Evolutionary conservation across 441 rosid genomes (phyloP), one percentile per base, ranked within the genome.

Genomic region (Hura crepitans): DNA sequence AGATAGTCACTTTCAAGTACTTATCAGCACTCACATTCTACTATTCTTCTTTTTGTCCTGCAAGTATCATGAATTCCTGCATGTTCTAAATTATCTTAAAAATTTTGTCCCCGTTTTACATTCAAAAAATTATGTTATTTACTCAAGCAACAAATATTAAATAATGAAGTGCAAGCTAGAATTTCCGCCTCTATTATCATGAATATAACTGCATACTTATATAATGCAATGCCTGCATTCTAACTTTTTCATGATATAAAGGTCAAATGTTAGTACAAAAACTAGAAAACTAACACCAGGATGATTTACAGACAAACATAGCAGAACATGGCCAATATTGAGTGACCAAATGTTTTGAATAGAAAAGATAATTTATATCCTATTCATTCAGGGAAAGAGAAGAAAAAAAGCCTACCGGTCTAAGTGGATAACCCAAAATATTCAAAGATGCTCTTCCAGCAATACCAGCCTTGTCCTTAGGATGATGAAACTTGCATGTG

Each of bases 401-500:
- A 53, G 71, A 55, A 35, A n/a, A 54, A 77, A 56, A 76, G 68
- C 70, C 85, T 82, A 96, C 99, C 76, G 86, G 87, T 73, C 97
- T 93, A 79, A 91, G 85, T 65, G 99, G 99, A 82, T 88, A 96
- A 81, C 99, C 98, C 79, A 93, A 69, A 75, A 86, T 74, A 82
- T 93, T 96, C 79, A 93, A 87, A 51, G 98, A 84, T 72, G 91
- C 97, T 77, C 91, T 82, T 75, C 92, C 97, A 72, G 92, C 87
- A 81, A 87, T 84, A 54, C 97, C 99, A 81, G 98, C 99, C 86
- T 89, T 93, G 77, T 91, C 93, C 82, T 85, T 91, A 61, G 99
- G 98, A 82, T 96, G 99, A 84, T 96, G 92, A 80, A 96, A 96
- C 85, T 93, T 96, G 92, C 99, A 96, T 72, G 99, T 93, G 71